Evolutionary conservation across 1,284 basidiomycete species (phyloP).

Genomic region (Austroboletus novae-zelandiae): DNA sequence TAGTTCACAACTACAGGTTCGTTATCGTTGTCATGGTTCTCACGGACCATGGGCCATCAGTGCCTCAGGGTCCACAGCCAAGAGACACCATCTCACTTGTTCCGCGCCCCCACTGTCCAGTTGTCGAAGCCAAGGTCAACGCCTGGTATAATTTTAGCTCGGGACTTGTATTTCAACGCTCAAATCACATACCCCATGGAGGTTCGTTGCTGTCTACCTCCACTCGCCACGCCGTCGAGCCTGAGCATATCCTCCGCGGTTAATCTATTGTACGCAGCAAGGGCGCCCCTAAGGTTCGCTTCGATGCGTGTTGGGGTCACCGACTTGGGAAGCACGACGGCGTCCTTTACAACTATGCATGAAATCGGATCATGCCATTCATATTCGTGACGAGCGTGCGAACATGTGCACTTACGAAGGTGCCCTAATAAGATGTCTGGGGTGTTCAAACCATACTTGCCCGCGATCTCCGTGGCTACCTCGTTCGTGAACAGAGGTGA

Average conservation of each 20-base stretch:
- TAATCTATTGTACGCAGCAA: constrained; percentile 50
- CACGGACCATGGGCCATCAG: neutral
- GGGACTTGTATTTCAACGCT: neutral
- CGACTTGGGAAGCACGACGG: constrained; percentile 73
- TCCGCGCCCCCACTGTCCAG: constrained; percentile 40
- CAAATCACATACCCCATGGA: constrained; percentile 56
- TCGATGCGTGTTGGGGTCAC: constrained; percentile 74
- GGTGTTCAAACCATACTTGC: constrained; percentile 55
- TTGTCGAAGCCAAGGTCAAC: constrained; percentile 69
- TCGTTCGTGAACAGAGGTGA: constrained; percentile 72
- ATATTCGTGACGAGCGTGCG: constrained; percentile 6
- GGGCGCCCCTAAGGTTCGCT: constrained; percentile 60
- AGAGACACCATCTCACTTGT: constrained; percentile 4
- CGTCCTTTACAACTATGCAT: constrained; percentile 55
- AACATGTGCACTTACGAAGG: constrained; percentile 43
- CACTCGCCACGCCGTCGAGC: constrained; percentile 65
- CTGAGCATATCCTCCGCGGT: constrained; percentile 57
- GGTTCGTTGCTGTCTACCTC: constrained; percentile 73
- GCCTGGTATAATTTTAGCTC: constrained; percentile 36
- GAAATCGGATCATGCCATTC: neutral
- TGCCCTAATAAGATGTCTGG: constrained; percentile 71
- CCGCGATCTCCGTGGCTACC: constrained; percentile 60
- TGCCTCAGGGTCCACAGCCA: neutral
- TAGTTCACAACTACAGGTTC: neutral
- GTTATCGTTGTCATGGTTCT: neutral